Conservation (phyloP, 1,284 basidiomycete genomes). For the Macrocybe sp. region DNA sequence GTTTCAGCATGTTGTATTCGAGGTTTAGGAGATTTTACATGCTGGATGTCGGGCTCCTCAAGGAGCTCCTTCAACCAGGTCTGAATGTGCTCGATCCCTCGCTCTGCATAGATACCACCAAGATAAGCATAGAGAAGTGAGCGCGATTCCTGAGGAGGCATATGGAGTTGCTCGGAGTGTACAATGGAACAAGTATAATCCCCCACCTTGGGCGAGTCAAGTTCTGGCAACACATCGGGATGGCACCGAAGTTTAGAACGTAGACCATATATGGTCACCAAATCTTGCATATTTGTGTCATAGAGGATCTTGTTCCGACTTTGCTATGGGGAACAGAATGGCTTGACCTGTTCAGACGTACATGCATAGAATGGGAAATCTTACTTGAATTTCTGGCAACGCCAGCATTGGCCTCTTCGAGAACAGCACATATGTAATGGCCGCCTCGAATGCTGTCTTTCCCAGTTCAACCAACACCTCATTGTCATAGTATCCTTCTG, state of each 20-base stretch:
- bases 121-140: conserved; percentile 61
- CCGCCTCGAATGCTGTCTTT: conserved; percentile 42
- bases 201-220: conserved; percentile 47
- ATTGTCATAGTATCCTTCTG: conserved; percentile 49
- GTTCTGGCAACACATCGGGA: conserved; percentile 31
- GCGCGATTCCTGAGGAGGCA: conserved; percentile 43
- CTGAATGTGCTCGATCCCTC: conserved; percentile 46
- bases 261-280: conserved; percentile 55
- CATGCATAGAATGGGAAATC: conserved; percentile 12
- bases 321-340: conserved; percentile 16
- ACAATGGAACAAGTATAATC: background rate
- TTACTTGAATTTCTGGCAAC: conserved; percentile 45
- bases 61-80: conserved; percentile 5
- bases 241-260: conserved; percentile 54
- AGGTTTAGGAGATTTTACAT: background rate
- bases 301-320: conserved; percentile 38
- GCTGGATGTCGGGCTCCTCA: background rate
- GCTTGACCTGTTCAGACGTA: background rate
- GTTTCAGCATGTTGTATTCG: no score
- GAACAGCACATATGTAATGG: conserved; percentile 47
- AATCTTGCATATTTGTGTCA: conserved; percentile 44
- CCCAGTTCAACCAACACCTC: conserved; percentile 55
- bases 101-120: conserved; percentile 56
- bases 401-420: conserved; percentile 47
- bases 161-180: background rate